phyloP scores from a whole-genome alignment of 495 filamentous ascomycete species.

The Glonium stellatum region DNA sequence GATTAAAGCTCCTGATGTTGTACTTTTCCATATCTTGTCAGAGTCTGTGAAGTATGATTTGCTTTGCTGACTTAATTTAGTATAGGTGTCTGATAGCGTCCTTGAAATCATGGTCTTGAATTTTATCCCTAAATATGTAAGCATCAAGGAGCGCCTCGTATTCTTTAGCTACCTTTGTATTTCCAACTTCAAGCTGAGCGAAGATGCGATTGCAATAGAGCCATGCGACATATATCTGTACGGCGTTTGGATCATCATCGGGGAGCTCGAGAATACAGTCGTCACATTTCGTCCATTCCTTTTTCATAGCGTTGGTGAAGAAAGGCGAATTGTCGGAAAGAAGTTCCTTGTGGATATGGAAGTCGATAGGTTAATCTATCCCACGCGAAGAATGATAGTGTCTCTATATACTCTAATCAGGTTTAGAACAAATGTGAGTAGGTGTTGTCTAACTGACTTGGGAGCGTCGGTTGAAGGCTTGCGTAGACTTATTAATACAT shows the following conservation, averaged over 20 bases:
- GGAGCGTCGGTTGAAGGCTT: not conserved
- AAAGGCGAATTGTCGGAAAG: conserved; percentile 7
- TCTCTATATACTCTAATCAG: not conserved
- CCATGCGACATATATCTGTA: conserved; percentile 1
- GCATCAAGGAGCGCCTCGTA: no score
- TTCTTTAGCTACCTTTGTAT: no score
- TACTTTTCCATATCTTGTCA: not conserved
- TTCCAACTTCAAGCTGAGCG: no score
- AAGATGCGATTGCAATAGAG: conserved; percentile 1
- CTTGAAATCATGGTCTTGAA: no score
- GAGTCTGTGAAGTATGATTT: no score
- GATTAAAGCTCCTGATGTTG: not conserved
- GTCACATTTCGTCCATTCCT: not conserved
- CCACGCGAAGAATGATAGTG: not conserved
- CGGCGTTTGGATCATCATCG: not conserved
- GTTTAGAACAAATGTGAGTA: not conserved
- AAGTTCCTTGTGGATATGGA: conserved; percentile 6
- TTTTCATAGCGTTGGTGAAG: conserved; percentile 15
- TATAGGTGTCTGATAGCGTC: no score
- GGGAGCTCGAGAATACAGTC: not conserved
- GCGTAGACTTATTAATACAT: no score
- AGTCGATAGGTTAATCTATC: not conserved
- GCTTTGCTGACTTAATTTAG: no score
- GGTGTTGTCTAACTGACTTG: not conserved
- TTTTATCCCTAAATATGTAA: no score